phyloP scores from a whole-genome alignment of 345 rosid genomes.

The Rhizophora mangle region DNA sequence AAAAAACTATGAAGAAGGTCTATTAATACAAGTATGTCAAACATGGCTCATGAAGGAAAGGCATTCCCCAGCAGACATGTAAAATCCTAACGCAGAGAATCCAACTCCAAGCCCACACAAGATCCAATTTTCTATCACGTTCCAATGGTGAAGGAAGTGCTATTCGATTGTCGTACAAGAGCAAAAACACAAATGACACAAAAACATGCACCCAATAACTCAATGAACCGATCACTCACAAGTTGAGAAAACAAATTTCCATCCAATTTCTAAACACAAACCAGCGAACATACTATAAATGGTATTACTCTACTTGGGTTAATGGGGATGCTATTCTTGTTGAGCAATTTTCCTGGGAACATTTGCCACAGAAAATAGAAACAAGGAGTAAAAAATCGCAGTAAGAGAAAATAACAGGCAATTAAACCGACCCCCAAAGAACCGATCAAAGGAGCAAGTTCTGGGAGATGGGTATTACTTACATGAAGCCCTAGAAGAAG shows the following conservation, averaged over 20 bases:
- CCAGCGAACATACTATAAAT: too few species aligned
- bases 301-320: too few species aligned
- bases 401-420: background rate
- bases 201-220: background rate
- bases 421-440: background rate
- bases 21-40: background rate
- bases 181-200: background rate
- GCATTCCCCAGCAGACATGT: background rate
- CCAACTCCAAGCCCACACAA: background rate
- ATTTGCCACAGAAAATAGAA: too few species aligned
- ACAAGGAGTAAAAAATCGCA: background rate
- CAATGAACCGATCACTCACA: background rate
- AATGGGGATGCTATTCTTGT: too few species aligned
- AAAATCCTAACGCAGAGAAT: background rate
- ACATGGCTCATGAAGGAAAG: too few species aligned
- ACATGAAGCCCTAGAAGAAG: slow-evolving; percentile 10
- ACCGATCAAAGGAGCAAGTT: too few species aligned
- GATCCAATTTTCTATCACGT: background rate
- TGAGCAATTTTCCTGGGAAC: too few species aligned
- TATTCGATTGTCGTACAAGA: background rate
- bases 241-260: slow-evolving; percentile 2
- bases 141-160: too few species aligned
- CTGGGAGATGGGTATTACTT: slow-evolving; percentile 6
- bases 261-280: too few species aligned
- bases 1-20: background rate